Percentiles rank a stretch among this genome's conserved stretches.
These are phyloP conservation scores for Prunus mongolica DNA, from an alignment of 306 rosid genomes.

Conservation along the genomic window DNA sequence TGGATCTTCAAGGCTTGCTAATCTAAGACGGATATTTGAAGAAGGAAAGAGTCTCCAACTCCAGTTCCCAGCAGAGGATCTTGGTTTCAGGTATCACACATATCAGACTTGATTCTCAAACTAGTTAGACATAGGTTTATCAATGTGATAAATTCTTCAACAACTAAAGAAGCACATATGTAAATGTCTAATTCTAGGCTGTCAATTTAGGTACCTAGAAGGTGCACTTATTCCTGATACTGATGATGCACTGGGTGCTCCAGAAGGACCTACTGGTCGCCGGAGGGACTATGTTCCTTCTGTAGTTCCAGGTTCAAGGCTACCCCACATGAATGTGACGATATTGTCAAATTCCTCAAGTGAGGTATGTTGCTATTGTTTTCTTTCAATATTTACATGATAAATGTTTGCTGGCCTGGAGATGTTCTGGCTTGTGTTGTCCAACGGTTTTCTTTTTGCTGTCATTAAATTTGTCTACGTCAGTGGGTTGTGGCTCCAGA, in stretches of 20 bases:
- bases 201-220: slow-evolving; percentile 54
- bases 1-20: slow-evolving; percentile 78
- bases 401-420: not conserved
- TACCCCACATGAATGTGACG: slow-evolving; percentile 83
- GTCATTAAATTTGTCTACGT: not conserved
- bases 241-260: slow-evolving; percentile 28
- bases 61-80: slow-evolving; percentile 97
- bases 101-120: not conserved
- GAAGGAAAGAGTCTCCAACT: slow-evolving; percentile 98
- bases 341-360: slow-evolving; percentile 30
- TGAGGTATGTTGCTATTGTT: slow-evolving; percentile 47
- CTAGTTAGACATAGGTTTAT: slow-evolving; percentile 11
- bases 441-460: not conserved
- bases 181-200: slow-evolving; percentile 31
- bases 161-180: not conserved
- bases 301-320: slow-evolving; percentile 76
- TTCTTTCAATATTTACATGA: not conserved
- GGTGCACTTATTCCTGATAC: slow-evolving; percentile 70
- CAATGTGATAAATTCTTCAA: slow-evolving; percentile 18
- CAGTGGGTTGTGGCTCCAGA: not conserved
- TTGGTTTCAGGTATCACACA: slow-evolving; percentile 71
- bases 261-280: slow-evolving; percentile 59
- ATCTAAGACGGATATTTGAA: slow-evolving; percentile 67
- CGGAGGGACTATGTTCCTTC: slow-evolving; percentile 80
- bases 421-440: not conserved